phyloP scores from a whole-genome alignment of 768 basidiomycete genomes.

The Psilocybe subaeruginosa region DNA sequence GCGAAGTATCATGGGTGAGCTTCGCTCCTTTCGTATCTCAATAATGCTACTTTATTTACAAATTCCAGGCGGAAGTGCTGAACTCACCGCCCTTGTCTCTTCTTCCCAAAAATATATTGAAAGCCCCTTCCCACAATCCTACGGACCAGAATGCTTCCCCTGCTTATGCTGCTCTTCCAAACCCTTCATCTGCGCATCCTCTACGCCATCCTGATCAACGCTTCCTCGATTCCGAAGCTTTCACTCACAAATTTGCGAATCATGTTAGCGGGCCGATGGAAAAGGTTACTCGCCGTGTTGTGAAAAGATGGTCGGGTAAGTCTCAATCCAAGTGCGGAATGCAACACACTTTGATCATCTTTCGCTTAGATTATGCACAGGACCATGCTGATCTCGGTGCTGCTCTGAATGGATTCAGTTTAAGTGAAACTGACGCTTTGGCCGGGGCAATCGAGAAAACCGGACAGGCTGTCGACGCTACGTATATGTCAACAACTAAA shows the following conservation, averaged over 20 bases:
- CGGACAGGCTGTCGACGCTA: conserved; percentile 94
- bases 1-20: conserved; percentile 91
- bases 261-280: conserved; percentile 95
- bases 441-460: conserved; percentile 93
- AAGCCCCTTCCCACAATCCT: conserved; percentile 94
- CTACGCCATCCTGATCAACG: conserved; percentile 93
- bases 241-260: conserved; percentile 93
- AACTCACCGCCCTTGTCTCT: conserved; percentile 91
- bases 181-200: conserved; percentile 86
- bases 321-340: conserved; percentile 8
- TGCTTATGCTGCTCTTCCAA: conserved; percentile 85
- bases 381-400: conserved; percentile 93
- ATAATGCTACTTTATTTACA: not conserved
- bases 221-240: conserved; percentile 94
- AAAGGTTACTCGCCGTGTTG: conserved; percentile 88
- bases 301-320: conserved; percentile 94
- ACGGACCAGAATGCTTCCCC: conserved; percentile 74
- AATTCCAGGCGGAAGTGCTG: conserved; percentile 79
- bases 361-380: conserved; percentile 67
- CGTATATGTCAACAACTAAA: conserved; percentile 89
- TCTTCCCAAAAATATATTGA: conserved; percentile 93
- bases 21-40: not conserved
- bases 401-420: conserved; percentile 88
- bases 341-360: conserved; percentile 5
- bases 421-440: conserved; percentile 77